A percentile compares a stretch with the other conserved stretches of the same genome.
phyloP scores from a whole-genome alignment of 768 basidiomycete genomes.

The Psilocybe subaeruginosa region DNA sequence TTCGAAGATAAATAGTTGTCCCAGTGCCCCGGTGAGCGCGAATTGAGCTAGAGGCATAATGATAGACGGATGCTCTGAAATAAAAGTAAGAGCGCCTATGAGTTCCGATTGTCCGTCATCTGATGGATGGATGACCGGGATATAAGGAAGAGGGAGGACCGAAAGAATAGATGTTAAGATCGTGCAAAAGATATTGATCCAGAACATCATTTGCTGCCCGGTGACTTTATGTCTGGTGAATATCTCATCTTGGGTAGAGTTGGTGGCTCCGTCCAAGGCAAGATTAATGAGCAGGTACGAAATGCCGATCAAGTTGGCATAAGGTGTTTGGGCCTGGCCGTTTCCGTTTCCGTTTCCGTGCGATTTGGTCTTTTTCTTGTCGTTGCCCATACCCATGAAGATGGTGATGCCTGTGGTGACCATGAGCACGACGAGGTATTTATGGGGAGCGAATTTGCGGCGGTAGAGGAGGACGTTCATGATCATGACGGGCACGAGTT shows the following conservation, averaged over 20 bases:
- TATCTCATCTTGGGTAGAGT: slow-evolving; percentile 97
- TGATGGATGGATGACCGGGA: slow-evolving; percentile 81
- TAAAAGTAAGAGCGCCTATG: slow-evolving; percentile 68
- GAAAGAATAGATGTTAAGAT: slow-evolving; percentile 69
- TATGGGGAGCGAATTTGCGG: slow-evolving; percentile 89
- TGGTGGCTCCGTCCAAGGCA: slow-evolving; percentile 88
- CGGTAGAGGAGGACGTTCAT: slow-evolving; percentile 97
- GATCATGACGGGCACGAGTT: slow-evolving; percentile 97
- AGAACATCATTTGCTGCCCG: slow-evolving; percentile 99
- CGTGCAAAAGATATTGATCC: slow-evolving; percentile 90
- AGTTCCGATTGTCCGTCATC: slow-evolving; percentile 65
- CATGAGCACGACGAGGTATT: slow-evolving; percentile 93
- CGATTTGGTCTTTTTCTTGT: slow-evolving; percentile 43
- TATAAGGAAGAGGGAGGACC: slow-evolving; percentile 75
- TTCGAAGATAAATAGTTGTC: slow-evolving; percentile 98
- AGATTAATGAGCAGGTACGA: slow-evolving; percentile 85
- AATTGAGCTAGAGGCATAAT: slow-evolving; percentile 79
- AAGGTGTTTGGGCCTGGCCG: slow-evolving; percentile 36
- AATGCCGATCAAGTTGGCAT: slow-evolving; percentile 71
- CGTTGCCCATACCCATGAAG: slow-evolving; percentile 89
- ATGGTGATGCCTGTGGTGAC: slow-evolving; percentile 90
- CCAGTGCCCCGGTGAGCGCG: slow-evolving; percentile 88
- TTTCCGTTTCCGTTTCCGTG: slow-evolving; percentile 29
- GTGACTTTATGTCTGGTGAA: slow-evolving; percentile 73
- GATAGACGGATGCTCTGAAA: slow-evolving; percentile 76